A percentile compares a stretch with the other conserved stretches of the same genome.
Evolutionary conservation across 345 rosid species (phyloP).

Genomic region (Pseudoturritis turrita): DNA sequence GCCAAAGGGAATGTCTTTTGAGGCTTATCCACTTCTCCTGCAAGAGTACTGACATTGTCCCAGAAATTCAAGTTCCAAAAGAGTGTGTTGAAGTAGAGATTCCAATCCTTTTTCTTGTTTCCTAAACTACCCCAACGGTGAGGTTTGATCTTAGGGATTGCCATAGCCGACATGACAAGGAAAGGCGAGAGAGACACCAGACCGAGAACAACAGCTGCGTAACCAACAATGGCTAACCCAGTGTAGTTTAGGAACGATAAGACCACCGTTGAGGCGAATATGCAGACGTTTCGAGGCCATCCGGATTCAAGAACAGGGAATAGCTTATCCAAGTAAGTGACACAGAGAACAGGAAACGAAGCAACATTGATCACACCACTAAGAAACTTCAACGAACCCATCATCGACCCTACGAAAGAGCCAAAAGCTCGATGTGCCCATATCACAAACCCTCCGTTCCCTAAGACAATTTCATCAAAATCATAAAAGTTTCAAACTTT

Average conservation of each 20-base stretch:
- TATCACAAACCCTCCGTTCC: constrained; percentile 79
- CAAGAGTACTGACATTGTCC: constrained; percentile 86
- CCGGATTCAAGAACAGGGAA: constrained; percentile 49
- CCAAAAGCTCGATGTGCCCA: constrained; percentile 86
- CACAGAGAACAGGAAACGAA: constrained; percentile 66
- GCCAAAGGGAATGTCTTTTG: constrained; percentile 67
- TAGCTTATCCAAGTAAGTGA: constrained; percentile 52
- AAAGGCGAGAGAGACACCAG: constrained; percentile 73
- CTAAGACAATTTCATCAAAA: constrained; percentile 17
- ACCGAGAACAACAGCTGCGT: constrained; percentile 61
- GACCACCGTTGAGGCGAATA: constrained; percentile 35
- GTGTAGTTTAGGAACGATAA: constrained; percentile 68
- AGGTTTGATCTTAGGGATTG: constrained; percentile 67
- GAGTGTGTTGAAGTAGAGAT: constrained; percentile 74
- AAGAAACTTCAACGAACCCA: constrained; percentile 81
- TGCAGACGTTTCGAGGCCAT: constrained; percentile 45
- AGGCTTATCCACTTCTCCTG: constrained; percentile 76
- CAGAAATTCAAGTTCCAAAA: constrained; percentile 94
- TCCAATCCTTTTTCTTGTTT: constrained; percentile 64
- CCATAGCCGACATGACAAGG: constrained; percentile 53
- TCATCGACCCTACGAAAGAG: constrained; percentile 60
- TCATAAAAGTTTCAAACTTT: background rate
- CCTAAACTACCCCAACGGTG: constrained; percentile 72
- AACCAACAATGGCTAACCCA: constrained; percentile 72
- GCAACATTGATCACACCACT: constrained; percentile 85